Evolutionary conservation across 441 rosid genomes (phyloP).

Genomic region (Biscutella auriculata): DNA sequence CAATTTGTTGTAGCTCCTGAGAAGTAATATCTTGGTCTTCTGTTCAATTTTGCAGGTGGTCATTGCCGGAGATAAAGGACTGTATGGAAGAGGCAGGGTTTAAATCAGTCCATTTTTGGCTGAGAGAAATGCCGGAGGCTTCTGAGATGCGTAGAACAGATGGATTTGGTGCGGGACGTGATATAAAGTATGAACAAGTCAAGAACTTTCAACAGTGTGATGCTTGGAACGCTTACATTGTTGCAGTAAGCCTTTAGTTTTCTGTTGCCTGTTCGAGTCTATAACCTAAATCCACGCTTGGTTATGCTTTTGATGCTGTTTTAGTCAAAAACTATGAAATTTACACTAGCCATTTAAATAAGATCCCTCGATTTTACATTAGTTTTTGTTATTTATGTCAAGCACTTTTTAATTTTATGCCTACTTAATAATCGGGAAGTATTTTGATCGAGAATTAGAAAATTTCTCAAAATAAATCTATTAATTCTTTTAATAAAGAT

Average conservation of each 20-base stretch:
- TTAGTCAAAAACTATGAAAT: background rate
- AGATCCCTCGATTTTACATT: no score
- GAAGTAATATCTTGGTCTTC: background rate
- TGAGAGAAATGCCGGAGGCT: conserved; percentile 67
- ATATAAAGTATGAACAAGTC: conserved; percentile 63
- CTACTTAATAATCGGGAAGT: no score
- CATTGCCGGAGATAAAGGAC: conserved; percentile 75
- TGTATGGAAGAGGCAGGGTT: conserved; percentile 87
- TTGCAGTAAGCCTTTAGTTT: conserved; percentile 36
- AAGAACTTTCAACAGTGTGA: conserved; percentile 55
- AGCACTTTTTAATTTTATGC: no score
- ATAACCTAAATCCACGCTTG: background rate
- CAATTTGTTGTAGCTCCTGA: background rate
- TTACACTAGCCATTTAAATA: no score
- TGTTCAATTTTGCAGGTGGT: conserved; percentile 43
- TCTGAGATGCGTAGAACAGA: conserved; percentile 41
- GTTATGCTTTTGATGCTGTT: background rate
- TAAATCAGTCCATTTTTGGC: conserved; percentile 69
- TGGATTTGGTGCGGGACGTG: conserved; percentile 58
- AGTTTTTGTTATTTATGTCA: no score
- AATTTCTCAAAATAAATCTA: no score
- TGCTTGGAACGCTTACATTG: conserved; percentile 86
- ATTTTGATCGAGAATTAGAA: no score
- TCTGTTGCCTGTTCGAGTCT: background rate
- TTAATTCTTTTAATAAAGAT: no score